Evolutionary conservation across 371 early-diverging fungal species (phyloP).

Genomic region (Blyttiomyces sp.): DNA sequence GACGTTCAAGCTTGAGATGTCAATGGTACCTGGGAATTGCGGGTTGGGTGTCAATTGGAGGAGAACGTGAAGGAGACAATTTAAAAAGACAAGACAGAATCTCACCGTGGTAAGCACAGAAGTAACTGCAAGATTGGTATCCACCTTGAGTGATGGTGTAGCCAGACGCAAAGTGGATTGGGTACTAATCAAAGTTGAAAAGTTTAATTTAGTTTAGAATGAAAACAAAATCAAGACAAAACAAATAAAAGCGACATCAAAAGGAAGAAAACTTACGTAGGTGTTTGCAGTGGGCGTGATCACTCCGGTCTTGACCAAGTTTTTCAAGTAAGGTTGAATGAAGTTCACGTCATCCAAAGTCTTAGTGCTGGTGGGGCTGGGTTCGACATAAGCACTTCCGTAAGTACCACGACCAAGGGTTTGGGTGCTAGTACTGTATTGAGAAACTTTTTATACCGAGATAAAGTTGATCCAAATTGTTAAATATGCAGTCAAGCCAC

Average conservation of each 20-base stretch:
- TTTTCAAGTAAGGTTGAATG: constrained; percentile 6
- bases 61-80: no score
- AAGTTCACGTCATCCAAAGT: background rate
- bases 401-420: background rate
- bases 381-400: background rate
- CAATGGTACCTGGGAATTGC: constrained; percentile 27
- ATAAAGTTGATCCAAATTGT: no score
- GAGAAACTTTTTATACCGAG: no score
- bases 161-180: constrained; percentile 30
- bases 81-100: no score
- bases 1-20: background rate
- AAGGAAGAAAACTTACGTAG: no score
- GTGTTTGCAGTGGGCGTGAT: constrained; percentile 14
- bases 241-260: no score
- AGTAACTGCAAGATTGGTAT: constrained; percentile 9
- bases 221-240: no score
- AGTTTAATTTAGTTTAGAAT: no score
- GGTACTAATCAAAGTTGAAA: no score
- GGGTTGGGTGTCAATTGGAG: no score
- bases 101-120: constrained; percentile 25
- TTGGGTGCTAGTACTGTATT: background rate
- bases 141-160: constrained; percentile 15
- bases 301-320: constrained; percentile 4
- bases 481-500: no score
- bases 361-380: background rate